phyloP scores from a whole-genome alignment of 2,329 filamentous ascomycete genomes.

The Xylariaceae sp. region DNA sequence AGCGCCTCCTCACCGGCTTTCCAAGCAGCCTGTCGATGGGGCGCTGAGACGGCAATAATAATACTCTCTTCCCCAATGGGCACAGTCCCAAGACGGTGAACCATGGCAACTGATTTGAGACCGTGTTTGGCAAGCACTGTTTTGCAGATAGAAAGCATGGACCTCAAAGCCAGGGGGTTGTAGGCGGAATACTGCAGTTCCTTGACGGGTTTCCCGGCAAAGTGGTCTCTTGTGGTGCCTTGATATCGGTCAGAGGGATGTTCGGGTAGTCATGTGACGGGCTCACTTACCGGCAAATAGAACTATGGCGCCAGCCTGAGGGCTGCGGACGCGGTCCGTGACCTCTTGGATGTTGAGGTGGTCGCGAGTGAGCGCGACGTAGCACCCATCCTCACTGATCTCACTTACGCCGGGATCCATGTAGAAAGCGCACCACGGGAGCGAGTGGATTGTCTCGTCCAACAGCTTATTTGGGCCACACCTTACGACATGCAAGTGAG shows the following conservation, averaged over 20 bases:
- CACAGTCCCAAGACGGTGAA: slow-evolving; percentile 78
- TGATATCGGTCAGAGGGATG: slow-evolving; percentile 12
- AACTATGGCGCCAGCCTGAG: slow-evolving; percentile 68
- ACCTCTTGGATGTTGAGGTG: slow-evolving; percentile 48
- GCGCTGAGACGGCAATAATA: slow-evolving; percentile 74
- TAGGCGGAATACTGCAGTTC: slow-evolving; percentile 73
- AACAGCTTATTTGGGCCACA: too few relatives aligned
- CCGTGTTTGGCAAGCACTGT: slow-evolving; percentile 51
- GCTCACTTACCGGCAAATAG: slow-evolving; percentile 58
- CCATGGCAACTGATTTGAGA: slow-evolving; percentile 67
- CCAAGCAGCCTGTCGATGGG: slow-evolving; percentile 83
- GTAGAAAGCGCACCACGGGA: too few relatives aligned
- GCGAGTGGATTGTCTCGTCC: too few relatives aligned
- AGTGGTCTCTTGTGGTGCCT: slow-evolving; percentile 74
- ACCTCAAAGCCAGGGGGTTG: slow-evolving; percentile 58
- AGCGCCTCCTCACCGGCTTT: slow-evolving; percentile 79
- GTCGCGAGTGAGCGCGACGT: slow-evolving; percentile 61
- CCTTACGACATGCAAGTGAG: too few relatives aligned
- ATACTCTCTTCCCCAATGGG: slow-evolving; percentile 92
- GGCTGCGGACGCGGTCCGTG: slow-evolving; percentile 63
- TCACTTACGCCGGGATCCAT: slow-evolving; percentile 29
- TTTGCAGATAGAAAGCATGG: slow-evolving; percentile 58
- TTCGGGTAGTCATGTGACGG: background rate
- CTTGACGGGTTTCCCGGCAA: slow-evolving; percentile 62
- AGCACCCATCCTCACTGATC: slow-evolving; percentile 43